Base-by-base conservation (phyloP, 2,329 filamentous ascomycete genomes). In the Neofusicoccum cordaticola region DNA sequence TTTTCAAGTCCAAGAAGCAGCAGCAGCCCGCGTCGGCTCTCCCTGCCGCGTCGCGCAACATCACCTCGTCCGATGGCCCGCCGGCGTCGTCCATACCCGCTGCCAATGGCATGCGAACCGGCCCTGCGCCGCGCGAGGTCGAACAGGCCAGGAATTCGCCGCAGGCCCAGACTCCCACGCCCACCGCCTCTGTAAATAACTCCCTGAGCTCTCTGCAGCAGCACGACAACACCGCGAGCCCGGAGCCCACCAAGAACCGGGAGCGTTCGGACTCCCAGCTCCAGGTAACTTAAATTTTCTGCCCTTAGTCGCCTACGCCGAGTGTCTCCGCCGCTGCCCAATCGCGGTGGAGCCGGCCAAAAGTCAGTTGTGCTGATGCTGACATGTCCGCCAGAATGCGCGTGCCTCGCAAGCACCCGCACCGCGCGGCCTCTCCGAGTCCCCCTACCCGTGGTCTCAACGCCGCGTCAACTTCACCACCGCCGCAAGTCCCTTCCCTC, bases 401-500 rank as follows among this genome's bases (percentile, higher is more conserved):
- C 63, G 63, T 27, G 41, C 63, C 35, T 56, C 47, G 42, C 63
- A 58, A 60, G 19, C 44, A 17, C 48, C 47, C 48, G 42, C 60
- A 85, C 64, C 50, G 85, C 71, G 75, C 65, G 75, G 73, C 45
- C 70, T 87, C 67, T 84, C 87, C 45, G 95, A 93, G 45, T 92
- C 92, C 4, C 86, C 96, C 63, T 99, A 98, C 74, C 95, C 95
- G 0, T 99, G 95, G 95, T 97, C 94, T 68, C 92, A 96, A 75
- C 88, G 92, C 66, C 88, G 91, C 64, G 79, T 99, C 62, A 94
- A 90, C 68, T 97, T 97, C 77, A 91, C 91, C 15, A 88, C 92
- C 2, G 89, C 93, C 72, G 86, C 89, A 11, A 93, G 92, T 70
- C 95, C 95, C 0, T 99, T 99, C 71, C 95, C 95, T 13, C 88